Evolutionary conservation across 352 stramenopile genomes (phyloP).

Genomic region (Globisporangium canariense): DNA sequence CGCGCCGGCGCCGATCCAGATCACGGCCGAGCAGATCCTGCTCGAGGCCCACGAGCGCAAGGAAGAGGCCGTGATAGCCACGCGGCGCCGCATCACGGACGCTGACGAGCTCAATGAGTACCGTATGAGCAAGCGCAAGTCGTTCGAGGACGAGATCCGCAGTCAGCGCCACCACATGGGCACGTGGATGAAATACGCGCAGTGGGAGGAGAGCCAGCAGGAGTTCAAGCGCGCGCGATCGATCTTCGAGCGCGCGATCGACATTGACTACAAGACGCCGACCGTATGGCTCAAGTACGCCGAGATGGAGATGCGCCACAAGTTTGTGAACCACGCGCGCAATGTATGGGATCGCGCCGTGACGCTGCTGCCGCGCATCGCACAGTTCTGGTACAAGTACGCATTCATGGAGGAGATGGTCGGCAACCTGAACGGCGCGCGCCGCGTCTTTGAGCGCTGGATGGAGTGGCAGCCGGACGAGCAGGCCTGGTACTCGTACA

Average conservation of each 20-base stretch:
- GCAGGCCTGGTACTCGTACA: constrained; percentile 97
- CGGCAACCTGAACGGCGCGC: constrained; percentile 91
- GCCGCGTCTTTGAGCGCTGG: constrained; percentile 96
- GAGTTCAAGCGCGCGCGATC: constrained; percentile 96
- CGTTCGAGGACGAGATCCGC: constrained; percentile 96
- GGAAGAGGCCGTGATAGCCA: constrained; percentile 69
- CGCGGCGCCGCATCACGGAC: constrained; percentile 85
- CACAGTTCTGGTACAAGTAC: constrained; percentile 99
- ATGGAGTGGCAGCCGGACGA: constrained; percentile 98
- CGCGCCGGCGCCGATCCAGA: constrained; percentile 98
- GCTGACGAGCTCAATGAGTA: constrained; percentile 91
- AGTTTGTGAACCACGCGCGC: constrained; percentile 98
- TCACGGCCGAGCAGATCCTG: constrained; percentile 99
- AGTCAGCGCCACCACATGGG: constrained; percentile 94
- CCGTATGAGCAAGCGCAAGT: constrained; percentile 90
- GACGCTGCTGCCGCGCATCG: constrained; percentile 93
- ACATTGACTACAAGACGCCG: constrained; percentile 95
- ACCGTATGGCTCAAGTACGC: constrained; percentile 98
- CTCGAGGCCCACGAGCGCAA: constrained; percentile 90
- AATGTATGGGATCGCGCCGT: constrained; percentile 96
- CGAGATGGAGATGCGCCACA: constrained; percentile 99
- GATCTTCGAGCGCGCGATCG: constrained; percentile 97
- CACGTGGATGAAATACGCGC: constrained; percentile 98
- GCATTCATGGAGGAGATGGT: constrained; percentile 99
- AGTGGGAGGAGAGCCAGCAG: constrained; percentile 98